Conservation (phyloP, 2,329 filamentous ascomycete genomes). For the Aspergillus sp. region DNA sequence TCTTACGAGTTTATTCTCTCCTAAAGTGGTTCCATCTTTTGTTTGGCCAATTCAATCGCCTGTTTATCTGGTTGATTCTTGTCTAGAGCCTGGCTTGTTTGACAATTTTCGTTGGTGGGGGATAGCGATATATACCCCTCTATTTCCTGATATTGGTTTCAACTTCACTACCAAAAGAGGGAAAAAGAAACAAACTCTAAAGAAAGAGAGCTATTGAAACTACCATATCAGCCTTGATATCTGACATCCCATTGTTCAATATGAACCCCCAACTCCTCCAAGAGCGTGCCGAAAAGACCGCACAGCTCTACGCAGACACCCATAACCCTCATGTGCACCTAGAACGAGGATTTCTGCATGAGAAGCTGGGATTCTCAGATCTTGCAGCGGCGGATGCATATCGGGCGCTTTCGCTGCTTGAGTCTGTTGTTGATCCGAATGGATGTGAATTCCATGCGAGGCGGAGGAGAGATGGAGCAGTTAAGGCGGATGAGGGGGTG, state of each 20-base stretch:
- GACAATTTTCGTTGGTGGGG: too few relatives aligned
- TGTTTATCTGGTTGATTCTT: too few relatives aligned
- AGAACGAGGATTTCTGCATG: constrained; percentile 63
- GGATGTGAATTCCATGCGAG: constrained; percentile 77
- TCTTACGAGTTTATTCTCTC: too few relatives aligned
- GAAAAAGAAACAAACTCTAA: too few relatives aligned
- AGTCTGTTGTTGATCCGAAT: constrained; percentile 69
- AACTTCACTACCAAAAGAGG: too few relatives aligned
- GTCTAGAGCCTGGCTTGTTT: too few relatives aligned
- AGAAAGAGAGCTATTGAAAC: too few relatives aligned
- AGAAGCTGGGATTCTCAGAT: constrained; percentile 78
- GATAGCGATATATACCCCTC: too few relatives aligned
- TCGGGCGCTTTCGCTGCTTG: constrained; percentile 77
- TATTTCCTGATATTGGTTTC: too few relatives aligned
- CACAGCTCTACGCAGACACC: constrained; percentile 31
- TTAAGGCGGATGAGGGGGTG: constrained; percentile 1
- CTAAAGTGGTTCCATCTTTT: too few relatives aligned
- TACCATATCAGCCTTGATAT: neutral
- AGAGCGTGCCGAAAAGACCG: constrained; percentile 55
- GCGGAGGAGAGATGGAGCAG: constrained; percentile 31
- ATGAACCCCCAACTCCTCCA: constrained; percentile 18
- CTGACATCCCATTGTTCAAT: constrained; percentile 7
- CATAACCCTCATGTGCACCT: constrained; percentile 39
- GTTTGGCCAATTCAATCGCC: too few relatives aligned
- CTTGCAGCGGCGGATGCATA: constrained; percentile 88